These are phyloP conservation scores for Apiotrichum gamsii DNA, from an alignment of 1,284 basidiomycete species.

Conservation along the genomic window DNA sequence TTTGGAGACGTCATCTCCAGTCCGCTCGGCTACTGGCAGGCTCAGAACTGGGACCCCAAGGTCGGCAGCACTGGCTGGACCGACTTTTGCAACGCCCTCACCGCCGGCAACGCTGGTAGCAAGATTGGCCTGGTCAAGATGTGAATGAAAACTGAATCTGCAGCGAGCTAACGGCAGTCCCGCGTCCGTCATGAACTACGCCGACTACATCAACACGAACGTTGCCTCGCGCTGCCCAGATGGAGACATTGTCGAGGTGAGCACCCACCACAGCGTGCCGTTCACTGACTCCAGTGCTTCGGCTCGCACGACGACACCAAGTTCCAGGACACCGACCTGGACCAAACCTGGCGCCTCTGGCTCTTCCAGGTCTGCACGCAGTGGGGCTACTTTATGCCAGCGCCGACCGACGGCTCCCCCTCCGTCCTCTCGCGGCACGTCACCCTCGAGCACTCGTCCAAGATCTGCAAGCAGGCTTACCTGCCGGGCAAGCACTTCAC, in stretches of 20 bases:
- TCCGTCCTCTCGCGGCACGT: conserved; percentile 52
- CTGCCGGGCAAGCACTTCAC: conserved; percentile 67
- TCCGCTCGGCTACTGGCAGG: conserved; percentile 54
- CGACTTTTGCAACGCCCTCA: conserved; percentile 61
- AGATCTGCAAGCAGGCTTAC: conserved; percentile 78
- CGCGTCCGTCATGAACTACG: conserved; percentile 64
- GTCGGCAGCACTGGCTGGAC: conserved; percentile 36
- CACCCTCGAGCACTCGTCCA: conserved; percentile 68
- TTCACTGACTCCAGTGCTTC: conserved; percentile 63
- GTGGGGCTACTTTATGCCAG: conserved; percentile 77
- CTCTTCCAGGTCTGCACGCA: conserved; percentile 81
- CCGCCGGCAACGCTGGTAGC: conserved; percentile 32
- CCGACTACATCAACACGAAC: conserved; percentile 65
- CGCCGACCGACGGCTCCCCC: conserved; percentile 35
- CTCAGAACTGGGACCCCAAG: conserved; percentile 67
- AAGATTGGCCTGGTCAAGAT: conserved; percentile 30
- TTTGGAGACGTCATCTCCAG: conserved; percentile 63
- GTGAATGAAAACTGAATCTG: conserved; percentile 23
- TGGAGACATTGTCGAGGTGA: conserved; percentile 1
- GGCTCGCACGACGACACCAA: conserved; percentile 66
- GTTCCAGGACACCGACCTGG: conserved; percentile 59
- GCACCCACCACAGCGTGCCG: not conserved
- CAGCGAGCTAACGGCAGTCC: conserved; percentile 39
- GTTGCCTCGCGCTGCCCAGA: conserved; percentile 60
- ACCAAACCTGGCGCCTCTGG: conserved; percentile 79